A percentile compares a stretch with the other conserved stretches of the same genome.
Evolutionary conservation across 148 eudicot genomes (phyloP).

Genomic region (Mesembryanthemum crystallinum): DNA sequence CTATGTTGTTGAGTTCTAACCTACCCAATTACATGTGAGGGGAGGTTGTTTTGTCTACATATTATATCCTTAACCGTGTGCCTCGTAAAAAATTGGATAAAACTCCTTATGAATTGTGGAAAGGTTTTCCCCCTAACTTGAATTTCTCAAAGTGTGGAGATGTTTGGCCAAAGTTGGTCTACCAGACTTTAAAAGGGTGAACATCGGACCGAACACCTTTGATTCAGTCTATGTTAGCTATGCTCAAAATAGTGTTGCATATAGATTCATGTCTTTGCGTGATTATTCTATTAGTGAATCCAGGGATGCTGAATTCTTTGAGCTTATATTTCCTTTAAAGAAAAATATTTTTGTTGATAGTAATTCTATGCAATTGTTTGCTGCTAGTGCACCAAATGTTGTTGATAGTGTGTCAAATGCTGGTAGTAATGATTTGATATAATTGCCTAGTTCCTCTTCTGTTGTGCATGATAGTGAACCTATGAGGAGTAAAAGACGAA

Average conservation of each 20-base stretch:
- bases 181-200: background rate
- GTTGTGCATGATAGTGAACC: background rate
- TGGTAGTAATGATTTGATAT: too few relatives aligned
- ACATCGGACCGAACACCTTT: background rate
- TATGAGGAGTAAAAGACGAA: constrained; percentile 1
- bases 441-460: too few relatives aligned
- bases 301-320: background rate
- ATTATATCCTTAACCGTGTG: constrained; percentile 3
- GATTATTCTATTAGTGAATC: constrained; percentile 5
- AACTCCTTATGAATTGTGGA: constrained; percentile 10
- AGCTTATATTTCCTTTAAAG: constrained; percentile 7
- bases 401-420: too few relatives aligned
- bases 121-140: background rate
- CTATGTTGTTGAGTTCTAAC: background rate
- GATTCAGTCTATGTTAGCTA: constrained; percentile 11
- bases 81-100: constrained; percentile 15
- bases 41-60: constrained; percentile 1
- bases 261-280: constrained; percentile 2
- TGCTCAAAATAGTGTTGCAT: constrained; percentile 11
- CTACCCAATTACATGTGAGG: background rate
- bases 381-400: too few relatives aligned
- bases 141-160: background rate
- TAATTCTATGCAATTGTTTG: too few relatives aligned
- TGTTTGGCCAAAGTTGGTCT: too few relatives aligned
- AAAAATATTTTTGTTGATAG: too few relatives aligned